These are phyloP conservation scores for Tetracentron sinense DNA, from an alignment of 164 flowering plant genomes.

Conservation along the genomic window DNA sequence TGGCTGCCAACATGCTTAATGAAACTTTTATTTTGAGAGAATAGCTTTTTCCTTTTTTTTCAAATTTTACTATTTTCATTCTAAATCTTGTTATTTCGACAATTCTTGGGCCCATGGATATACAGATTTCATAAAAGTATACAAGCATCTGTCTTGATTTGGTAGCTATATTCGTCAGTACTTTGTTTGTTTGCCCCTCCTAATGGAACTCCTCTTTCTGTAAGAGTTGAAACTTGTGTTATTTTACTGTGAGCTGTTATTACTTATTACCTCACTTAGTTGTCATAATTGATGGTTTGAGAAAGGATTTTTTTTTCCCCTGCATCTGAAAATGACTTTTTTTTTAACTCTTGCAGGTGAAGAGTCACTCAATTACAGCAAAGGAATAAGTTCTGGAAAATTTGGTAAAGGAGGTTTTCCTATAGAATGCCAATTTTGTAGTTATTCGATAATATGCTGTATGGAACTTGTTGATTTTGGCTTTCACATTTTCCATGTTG, in stretches of 20 bases:
- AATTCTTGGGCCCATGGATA: not conserved
- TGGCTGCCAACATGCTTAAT: not conserved
- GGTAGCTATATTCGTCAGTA: not conserved
- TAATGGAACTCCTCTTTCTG: not conserved
- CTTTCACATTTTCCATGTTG: constrained; percentile 38
- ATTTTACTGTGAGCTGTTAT: not conserved
- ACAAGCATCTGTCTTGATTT: not conserved
- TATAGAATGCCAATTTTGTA: not conserved
- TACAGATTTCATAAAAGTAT: not conserved
- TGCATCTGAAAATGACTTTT: not conserved
- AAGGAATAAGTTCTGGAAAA: constrained; percentile 35
- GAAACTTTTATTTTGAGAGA: not conserved
- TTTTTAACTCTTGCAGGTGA: constrained; percentile 35
- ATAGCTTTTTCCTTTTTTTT: not conserved
- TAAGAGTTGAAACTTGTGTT: not conserved
- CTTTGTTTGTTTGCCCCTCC: not conserved
- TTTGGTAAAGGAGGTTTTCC: constrained; percentile 66
- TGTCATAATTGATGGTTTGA: not conserved
- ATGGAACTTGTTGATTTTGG: constrained; percentile 9
- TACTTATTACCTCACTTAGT: not conserved
- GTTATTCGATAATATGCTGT: not conserved
- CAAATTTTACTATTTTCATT: not conserved
- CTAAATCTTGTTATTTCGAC: not conserved
- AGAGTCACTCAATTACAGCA: constrained; percentile 22
- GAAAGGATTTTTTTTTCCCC: not conserved